Percentiles rank a stretch among this genome's conserved stretches.
These are phyloP conservation scores for Saccharomycopsis babjevae DNA, from an alignment of 805 yeast species.

Conservation along the genomic window DNA sequence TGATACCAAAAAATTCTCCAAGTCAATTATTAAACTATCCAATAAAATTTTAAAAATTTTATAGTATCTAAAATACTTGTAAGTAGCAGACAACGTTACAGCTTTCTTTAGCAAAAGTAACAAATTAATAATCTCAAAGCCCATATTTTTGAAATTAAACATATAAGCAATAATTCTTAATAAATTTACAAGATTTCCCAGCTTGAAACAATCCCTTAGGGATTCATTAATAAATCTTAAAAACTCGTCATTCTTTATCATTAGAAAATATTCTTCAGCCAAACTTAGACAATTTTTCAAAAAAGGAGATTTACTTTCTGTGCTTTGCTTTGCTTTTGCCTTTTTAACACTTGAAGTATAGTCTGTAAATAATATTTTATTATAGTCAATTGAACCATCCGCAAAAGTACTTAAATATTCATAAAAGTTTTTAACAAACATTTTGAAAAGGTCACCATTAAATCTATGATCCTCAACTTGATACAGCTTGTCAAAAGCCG, in stretches of 20 bases:
- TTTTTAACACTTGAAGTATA: not conserved
- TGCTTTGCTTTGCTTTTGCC: not conserved
- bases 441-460: not conserved
- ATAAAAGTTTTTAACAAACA: constrained; percentile 3
- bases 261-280: constrained; percentile 4
- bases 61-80: constrained; percentile 3
- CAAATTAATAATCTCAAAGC: constrained; percentile 9
- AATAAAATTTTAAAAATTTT: constrained; percentile 14
- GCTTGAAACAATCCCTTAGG: constrained; percentile 8
- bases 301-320: not conserved
- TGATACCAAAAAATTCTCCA: constrained; percentile 12
- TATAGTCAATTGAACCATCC: constrained; percentile 8
- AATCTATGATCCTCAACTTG: not conserved
- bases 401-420: constrained; percentile 11
- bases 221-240: constrained; percentile 7
- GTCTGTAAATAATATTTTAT: constrained; percentile 6
- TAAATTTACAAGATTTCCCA: constrained; percentile 1
- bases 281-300: not conserved
- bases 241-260: constrained; percentile 6
- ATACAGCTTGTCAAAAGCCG: constrained; percentile 7
- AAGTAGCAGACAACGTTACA: constrained; percentile 5
- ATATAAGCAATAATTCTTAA: constrained; percentile 11
- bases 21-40: constrained; percentile 12
- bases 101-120: constrained; percentile 8
- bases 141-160: constrained; percentile 4